Evolutionary conservation across 2,329 filamentous ascomycete species (phyloP), one percentile per base, ranked within the genome.

Genomic region (Talaromyces sp.): DNA sequence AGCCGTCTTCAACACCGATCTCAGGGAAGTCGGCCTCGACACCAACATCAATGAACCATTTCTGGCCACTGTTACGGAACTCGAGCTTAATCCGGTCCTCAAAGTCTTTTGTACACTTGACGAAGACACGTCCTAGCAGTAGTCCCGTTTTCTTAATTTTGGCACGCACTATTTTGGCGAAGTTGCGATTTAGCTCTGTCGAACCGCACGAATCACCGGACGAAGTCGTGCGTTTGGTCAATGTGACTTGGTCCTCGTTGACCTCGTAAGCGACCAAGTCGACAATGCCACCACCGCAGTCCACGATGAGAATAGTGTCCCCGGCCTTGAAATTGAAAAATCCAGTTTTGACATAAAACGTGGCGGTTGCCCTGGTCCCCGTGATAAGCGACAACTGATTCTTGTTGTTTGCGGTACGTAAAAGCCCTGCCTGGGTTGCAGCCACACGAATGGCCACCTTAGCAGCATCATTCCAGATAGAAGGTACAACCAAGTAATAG

Each of bases 71-170:
- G 81, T 98, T 98, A 65, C 93, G 87, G 88, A 98, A 98, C 77
- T 98, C 93, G 56, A 93, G 93, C 83, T 98, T 98, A 84, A 98
- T 97, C 75, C 93, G 84, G 84, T 98, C 98, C 81, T 98, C 93
- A 71, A 98, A 98, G 78, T 98, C 95, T 93, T 97, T 98, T 78
- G 98, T 98, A 76, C 93, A 98, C 81, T 98, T 98, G 67, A 93
- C 93, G 76, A 98, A 98, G 59, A 99, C 93, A 76, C 93, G 93
- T 46, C 93, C 93, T 19, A 93, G 71, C 97, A 93, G 93, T 51
- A 98, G 83, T 80, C 97, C 97, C 93, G 98, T 98, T 82, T 97
- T 97, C 68, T 93, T 85, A 69, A 98, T 98, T 83, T 98, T 98
- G 63, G 93, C 95, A 58, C 93, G 89, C 55, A 98, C 82, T 67